Conservation (phyloP, 2,329 filamentous ascomycete species). For the Fusarium torreyae region DNA sequence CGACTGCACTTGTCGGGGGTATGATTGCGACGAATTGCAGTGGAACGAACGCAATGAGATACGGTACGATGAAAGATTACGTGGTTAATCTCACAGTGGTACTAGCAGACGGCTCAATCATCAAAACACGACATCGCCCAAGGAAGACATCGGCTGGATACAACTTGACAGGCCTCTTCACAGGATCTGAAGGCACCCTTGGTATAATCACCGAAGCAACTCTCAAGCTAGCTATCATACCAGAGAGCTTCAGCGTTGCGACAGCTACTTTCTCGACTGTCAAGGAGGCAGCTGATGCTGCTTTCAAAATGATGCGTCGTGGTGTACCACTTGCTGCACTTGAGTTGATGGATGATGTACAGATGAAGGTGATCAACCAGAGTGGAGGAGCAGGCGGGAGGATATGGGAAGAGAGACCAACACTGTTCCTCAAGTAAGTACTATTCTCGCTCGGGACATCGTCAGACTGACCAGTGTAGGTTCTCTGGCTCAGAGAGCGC, state of each 20-base stretch:
- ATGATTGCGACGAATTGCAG: slow-evolving; percentile 79
- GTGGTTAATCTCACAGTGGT: slow-evolving; percentile 81
- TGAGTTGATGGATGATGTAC: slow-evolving; percentile 74
- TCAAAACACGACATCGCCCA: slow-evolving; percentile 78
- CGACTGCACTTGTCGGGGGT: slow-evolving; percentile 70
- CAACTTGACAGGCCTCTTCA: slow-evolving; percentile 78
- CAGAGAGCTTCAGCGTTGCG: slow-evolving; percentile 75
- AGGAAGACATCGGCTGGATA: slow-evolving; percentile 80
- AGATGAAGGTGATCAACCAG: slow-evolving; percentile 78
- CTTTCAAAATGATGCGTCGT: slow-evolving; percentile 73
- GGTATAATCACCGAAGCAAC: slow-evolving; percentile 80
- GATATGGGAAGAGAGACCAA: slow-evolving; percentile 78
- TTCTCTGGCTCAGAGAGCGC: slow-evolving; percentile 76
- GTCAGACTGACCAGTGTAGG: slow-evolving; percentile 25
- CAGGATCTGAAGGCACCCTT: slow-evolving; percentile 79
- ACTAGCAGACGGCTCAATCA: slow-evolving; percentile 74
- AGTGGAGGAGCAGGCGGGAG: slow-evolving; percentile 70
- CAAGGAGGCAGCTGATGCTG: slow-evolving; percentile 73
- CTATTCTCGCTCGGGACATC: too few species aligned
- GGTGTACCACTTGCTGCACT: slow-evolving; percentile 78
- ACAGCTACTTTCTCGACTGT: slow-evolving; percentile 73
- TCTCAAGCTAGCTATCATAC: slow-evolving; percentile 76
- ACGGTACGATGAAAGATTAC: slow-evolving; percentile 84
- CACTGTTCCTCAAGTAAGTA: slow-evolving; percentile 77
- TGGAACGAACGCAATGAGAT: slow-evolving; percentile 73